Base-by-base conservation (phyloP, 2,329 filamentous ascomycete species). In the Xylaria sp. region DNA sequence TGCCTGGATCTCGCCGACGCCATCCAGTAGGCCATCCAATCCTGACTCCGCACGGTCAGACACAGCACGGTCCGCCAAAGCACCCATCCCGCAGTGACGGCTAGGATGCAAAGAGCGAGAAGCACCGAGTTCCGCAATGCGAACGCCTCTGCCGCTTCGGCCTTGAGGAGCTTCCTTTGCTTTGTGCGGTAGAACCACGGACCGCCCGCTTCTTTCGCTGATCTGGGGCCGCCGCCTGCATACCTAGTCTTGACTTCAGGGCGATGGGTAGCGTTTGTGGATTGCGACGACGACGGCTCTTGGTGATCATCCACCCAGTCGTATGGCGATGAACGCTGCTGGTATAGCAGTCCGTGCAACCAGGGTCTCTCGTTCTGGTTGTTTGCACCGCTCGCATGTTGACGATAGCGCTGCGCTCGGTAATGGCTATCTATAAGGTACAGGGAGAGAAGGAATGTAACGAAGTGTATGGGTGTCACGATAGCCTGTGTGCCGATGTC, bases 361-460 rank as follows among this genome's bases (percentile, higher is more conserved):
- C 79, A 82, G 10, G 54, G 54, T 23, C 74, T 71, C 31, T 21
- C 3, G 31, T 66, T 37, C 72, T 62, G 23, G 67, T 46, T 38
- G 62, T 64, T 35, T 19, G 38, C 21, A 19, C 25, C 52, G 27
- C 38, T 23, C 13, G 54, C 41, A 25, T 55, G 31, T 9, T 59
- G 46, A 25, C 29, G 33, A 15, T 53, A 4, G 74, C 87, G 80
- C 74, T 80, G 71, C 70, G 79, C 70, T 69, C 85, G 76, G 81
- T 86, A 79, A 60, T 80, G 80, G 52, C 82, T 77, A 76, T 90
- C 87, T 43, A 90, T 81, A 53, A 89, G 74, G 71, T 83, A 80
- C 46, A 91, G 83, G 1, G 88, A 90, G 65, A 90, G 46, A 41
- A 91, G 73, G 75, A 90, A 90, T 21, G 86, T 83, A 52, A 86